Percentiles rank a stretch among this genome's conserved stretches.
phyloP scores from a whole-genome alignment of 2,329 filamentous ascomycete genomes.

The Penicillium sp. region DNA sequence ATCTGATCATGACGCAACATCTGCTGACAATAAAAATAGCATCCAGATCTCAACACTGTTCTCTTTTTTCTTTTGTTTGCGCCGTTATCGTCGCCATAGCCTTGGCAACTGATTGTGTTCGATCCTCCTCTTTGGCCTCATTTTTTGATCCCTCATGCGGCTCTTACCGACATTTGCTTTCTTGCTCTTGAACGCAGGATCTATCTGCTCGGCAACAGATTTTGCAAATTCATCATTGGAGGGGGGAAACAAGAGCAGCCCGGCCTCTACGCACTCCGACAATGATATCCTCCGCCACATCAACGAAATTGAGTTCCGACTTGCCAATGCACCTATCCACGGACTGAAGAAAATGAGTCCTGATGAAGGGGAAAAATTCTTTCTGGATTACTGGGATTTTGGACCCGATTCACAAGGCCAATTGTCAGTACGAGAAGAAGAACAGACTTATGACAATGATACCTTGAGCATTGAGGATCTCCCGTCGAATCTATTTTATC shows the following conservation, averaged over 20 bases:
- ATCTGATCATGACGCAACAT: neutral
- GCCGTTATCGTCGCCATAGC: neutral
- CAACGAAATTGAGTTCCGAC: slow-evolving; percentile 29
- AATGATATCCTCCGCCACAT: slow-evolving; percentile 20
- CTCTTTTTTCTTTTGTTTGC: too few relatives aligned
- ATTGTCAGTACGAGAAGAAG: slow-evolving; percentile 4
- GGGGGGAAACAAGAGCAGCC: neutral
- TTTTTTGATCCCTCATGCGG: neutral
- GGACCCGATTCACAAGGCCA: slow-evolving; percentile 15
- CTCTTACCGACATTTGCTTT: neutral
- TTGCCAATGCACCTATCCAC: slow-evolving; percentile 26
- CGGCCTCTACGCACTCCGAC: neutral
- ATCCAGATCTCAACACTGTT: neutral
- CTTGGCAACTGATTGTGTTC: neutral
- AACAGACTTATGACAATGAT: neutral
- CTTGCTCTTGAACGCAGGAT: neutral
- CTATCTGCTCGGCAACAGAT: neutral
- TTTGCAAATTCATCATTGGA: neutral
- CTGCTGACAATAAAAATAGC: neutral
- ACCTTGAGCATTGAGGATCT: neutral
- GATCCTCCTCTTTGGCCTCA: neutral
- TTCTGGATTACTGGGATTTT: slow-evolving; percentile 47
- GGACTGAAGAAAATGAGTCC: slow-evolving; percentile 47
- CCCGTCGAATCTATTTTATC: slow-evolving; percentile 8
- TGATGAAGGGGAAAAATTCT: slow-evolving; percentile 51